Percentiles rank a stretch among this genome's conserved stretches.
Conservation (phyloP, 495 filamentous ascomycete species). For the Penicillium coprophilum region DNA sequence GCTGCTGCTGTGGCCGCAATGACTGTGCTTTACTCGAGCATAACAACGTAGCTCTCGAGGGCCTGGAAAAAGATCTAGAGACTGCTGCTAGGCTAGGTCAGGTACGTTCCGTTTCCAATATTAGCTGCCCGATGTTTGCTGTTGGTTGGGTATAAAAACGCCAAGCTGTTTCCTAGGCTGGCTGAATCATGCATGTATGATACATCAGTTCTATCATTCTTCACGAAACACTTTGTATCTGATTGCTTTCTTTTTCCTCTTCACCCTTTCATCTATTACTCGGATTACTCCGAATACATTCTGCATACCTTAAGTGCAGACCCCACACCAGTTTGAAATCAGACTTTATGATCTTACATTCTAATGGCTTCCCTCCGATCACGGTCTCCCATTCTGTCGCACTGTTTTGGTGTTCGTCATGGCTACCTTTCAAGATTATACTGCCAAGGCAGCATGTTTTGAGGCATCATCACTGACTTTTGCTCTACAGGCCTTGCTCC, state of each 20-base stretch:
- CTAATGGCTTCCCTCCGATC: conserved; percentile 18
- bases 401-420: conserved; percentile 42
- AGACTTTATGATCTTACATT: background rate
- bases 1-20: conserved; percentile 81
- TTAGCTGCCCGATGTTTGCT: conserved; percentile 2
- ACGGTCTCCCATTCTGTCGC: conserved; percentile 32
- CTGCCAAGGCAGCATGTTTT: conserved; percentile 20
- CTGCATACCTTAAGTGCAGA: background rate
- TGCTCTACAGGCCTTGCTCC: conserved; percentile 79
- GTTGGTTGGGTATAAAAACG: conserved; percentile 2
- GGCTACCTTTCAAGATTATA: conserved; percentile 27
- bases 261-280: conserved; percentile 3
- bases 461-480: conserved; percentile 62
- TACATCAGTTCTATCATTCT: conserved; percentile 27
- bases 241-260: conserved; percentile 12
- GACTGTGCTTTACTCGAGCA: conserved; percentile 79
- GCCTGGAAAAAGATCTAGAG: conserved; percentile 80
- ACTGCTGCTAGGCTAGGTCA: conserved; percentile 84
- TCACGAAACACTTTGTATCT: background rate
- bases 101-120: conserved; percentile 52
- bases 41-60: conserved; percentile 73
- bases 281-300: background rate
- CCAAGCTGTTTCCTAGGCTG: conserved; percentile 2
- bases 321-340: background rate
- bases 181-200: conserved; percentile 28